Conservation (phyloP, 345 rosid species). For the Lumnitzera littorea region DNA sequence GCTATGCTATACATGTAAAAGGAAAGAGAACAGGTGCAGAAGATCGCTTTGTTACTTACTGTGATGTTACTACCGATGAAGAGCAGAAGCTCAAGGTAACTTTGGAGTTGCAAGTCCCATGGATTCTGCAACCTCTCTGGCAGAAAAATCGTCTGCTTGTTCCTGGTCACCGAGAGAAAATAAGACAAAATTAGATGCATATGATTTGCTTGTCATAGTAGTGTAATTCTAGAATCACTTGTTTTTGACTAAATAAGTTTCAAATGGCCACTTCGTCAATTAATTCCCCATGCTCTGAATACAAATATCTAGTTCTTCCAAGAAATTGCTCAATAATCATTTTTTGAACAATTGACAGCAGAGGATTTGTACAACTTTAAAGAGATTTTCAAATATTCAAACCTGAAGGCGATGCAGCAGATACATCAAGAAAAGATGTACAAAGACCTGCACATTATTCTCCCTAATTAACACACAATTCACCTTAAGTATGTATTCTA, state of each 20-base stretch:
- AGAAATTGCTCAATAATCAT: background rate
- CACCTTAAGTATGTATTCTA: too few species aligned
- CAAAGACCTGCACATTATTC: conserved; percentile 68
- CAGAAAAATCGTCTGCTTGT: conserved; percentile 65
- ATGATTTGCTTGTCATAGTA: background rate
- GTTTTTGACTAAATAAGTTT: background rate
- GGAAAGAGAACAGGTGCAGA: too few species aligned
- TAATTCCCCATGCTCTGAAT: background rate
- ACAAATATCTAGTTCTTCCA: background rate
- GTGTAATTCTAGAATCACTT: too few species aligned
- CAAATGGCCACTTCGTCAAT: background rate
- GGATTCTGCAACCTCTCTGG: conserved; percentile 60
- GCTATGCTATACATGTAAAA: too few species aligned
- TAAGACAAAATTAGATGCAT: background rate
- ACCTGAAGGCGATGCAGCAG: conserved; percentile 97
- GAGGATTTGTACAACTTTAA: too few species aligned
- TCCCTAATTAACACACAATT: background rate
- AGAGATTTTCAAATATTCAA: conserved; percentile 6
- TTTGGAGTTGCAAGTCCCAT: conserved; percentile 60
- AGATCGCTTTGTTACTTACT: too few species aligned
- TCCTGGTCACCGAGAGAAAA: conserved; percentile 34
- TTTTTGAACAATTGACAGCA: too few species aligned
- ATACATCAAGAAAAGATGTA: conserved; percentile 96
- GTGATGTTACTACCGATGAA: too few species aligned
- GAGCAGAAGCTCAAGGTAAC: conserved; percentile 16